Conservation (phyloP, 495 filamentous ascomycete genomes). For the Acidiella bohemica region DNA sequence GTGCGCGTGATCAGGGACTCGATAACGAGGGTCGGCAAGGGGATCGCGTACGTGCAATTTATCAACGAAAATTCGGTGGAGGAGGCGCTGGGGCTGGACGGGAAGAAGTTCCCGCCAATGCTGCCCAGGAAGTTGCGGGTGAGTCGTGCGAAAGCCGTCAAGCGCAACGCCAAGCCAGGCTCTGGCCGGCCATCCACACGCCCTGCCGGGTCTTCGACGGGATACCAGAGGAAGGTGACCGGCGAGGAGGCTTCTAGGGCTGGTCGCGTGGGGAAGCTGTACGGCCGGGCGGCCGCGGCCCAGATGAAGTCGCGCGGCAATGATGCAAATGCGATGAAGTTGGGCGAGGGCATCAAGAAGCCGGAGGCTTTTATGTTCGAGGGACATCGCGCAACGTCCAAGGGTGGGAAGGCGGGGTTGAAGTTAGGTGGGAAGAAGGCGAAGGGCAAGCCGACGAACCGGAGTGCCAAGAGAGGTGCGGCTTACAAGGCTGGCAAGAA, state of each 20-base stretch:
- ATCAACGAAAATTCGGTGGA: conserved; percentile 79
- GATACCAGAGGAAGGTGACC: conserved; percentile 49
- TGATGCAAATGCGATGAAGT: neutral
- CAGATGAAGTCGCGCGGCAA: conserved; percentile 38
- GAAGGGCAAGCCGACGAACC: conserved; percentile 34
- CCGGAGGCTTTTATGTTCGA: conserved; percentile 75
- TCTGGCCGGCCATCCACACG: conserved; percentile 32
- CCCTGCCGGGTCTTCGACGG: conserved; percentile 23
- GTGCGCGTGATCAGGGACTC: conserved; percentile 87
- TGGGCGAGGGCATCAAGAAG: conserved; percentile 31
- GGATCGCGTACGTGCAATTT: conserved; percentile 97
- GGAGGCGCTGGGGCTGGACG: conserved; percentile 68
- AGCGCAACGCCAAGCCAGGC: conserved; percentile 41
- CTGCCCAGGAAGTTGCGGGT: conserved; percentile 81
- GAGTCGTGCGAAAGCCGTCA: conserved; percentile 61
- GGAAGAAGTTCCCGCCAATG: conserved; percentile 85
- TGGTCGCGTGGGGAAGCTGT: conserved; percentile 68
- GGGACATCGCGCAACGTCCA: conserved; percentile 65
- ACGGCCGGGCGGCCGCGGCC: conserved; percentile 64
- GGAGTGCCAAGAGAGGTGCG: conserved; percentile 29
- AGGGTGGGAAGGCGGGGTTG: conserved; percentile 40
- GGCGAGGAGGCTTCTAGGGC: conserved; percentile 56
- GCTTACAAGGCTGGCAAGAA: conserved; percentile 35
- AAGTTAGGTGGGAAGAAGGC: conserved; percentile 35
- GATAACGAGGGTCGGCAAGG: conserved; percentile 85